Evolutionary conservation across 192 early-diverging fungal genomes (phyloP).

Genomic region (Coemansia sp.): DNA sequence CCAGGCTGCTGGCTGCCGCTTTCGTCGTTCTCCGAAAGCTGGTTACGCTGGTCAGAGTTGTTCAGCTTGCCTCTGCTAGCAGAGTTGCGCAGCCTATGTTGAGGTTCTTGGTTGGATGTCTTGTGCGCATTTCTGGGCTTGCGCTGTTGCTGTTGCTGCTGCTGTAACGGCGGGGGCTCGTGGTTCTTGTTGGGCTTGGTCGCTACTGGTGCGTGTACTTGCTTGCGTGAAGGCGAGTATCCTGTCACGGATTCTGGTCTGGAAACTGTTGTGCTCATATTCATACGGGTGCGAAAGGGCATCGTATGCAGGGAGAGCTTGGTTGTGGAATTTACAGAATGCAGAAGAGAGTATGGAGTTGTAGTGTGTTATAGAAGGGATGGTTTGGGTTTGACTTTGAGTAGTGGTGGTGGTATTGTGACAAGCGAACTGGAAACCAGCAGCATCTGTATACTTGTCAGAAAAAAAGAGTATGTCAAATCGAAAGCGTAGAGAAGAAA

Average conservation of each 20-base stretch:
- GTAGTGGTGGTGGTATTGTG: conserved; percentile 19
- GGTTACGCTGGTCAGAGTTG: conserved; percentile 35
- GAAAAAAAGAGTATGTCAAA: conserved; percentile 1
- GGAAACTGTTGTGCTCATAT: conserved; percentile 12
- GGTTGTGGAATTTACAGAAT: conserved; percentile 6
- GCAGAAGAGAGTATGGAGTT: not conserved
- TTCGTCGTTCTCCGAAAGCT: not conserved
- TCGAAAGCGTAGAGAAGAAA: conserved; percentile 12
- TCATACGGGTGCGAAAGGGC: not conserved
- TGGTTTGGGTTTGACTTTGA: conserved; percentile 6
- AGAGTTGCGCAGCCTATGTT: not conserved
- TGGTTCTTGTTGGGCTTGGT: conserved; percentile 8
- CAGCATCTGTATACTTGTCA: conserved; percentile 1
- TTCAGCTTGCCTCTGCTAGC: conserved; percentile 30
- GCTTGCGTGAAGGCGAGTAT: conserved; percentile 1
- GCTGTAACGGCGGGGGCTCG: not conserved
- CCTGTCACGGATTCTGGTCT: conserved; percentile 13
- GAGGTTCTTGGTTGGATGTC: not conserved
- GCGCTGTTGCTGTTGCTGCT: not conserved
- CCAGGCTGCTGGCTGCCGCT: not conserved
- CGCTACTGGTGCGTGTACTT: conserved; percentile 6
- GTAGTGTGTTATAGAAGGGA: not conserved
- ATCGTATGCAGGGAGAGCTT: not conserved
- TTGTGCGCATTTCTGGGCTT: not conserved
- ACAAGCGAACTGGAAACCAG: conserved; percentile 3